Evolutionary conservation across 139 green algal genomes (phyloP), one percentile per base, ranked within the genome.

Genomic region (Haematococcus lacustris): DNA sequence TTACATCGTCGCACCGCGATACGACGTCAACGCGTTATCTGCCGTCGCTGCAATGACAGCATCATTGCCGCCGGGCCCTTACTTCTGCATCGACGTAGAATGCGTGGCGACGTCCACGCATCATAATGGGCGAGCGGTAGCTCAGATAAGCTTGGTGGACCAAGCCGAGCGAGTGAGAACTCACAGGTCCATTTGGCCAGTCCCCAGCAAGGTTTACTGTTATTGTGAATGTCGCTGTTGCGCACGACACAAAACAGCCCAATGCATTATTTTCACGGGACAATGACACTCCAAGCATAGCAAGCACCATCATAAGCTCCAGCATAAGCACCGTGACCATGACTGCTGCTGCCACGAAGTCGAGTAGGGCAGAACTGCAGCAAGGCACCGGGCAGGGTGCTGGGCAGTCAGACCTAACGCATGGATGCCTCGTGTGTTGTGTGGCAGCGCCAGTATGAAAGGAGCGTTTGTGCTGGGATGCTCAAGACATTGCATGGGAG

Each of bases 71-170:
- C 13, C 53, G 26, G 53, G 53, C 53, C 53, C 53, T 23, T 21
- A 35, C 13, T 72, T 64, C 30, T 39, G 25, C 30, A 72, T 97
- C 9, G 93, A 98, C 72, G 93, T 98, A 1, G 93, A 98, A 76
- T 96, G 90, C 69, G 88, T 97, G 0, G 93, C 93, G 0, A 96
- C 88, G 0, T 91, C 88, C 6, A 80, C n/a, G 30, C 83, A 89
- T n/a, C 93, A 98, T 78, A 93, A 97, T 71, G 65, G 78, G 9
- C 75, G 93, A 6, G 74, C 75, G 0, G 88, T 97, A 1, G 92
- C 81, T 0, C 93, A 97, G 61, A 90, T 97, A 2, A 76, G 85
- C 0, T 73, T 97, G 1, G 89, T 96, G n/a, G 82, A 97, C 62
- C 78, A 93, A 66, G 77, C 86, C 38, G 85, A 93, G 79, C 78